Percentiles rank a stretch among this genome's conserved stretches.
Conservation (phyloP, 1,284 basidiomycete genomes). For the Ceratobasidium sp. region DNA sequence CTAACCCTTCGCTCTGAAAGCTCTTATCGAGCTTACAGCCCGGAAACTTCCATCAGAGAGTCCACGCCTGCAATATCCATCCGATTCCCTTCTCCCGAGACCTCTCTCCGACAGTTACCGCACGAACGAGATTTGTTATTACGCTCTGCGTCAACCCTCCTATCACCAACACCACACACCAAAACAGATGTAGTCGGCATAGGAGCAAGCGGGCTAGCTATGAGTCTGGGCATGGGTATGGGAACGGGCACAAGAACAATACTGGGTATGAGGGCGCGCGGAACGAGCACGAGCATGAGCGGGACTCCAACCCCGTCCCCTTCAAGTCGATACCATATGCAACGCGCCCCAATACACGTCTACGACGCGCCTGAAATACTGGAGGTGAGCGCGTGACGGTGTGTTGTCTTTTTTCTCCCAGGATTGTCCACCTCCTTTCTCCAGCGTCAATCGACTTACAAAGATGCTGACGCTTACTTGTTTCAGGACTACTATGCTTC, state of each 20-base stretch:
- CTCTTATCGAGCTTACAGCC: conserved; percentile 2
- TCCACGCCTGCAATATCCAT: conserved; percentile 1
- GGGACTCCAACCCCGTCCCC: conserved; percentile 13
- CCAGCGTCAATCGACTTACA: not conserved
- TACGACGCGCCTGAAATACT: conserved; percentile 39
- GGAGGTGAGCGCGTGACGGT: conserved; percentile 22
- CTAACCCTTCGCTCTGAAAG: not conserved
- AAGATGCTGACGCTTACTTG: not conserved
- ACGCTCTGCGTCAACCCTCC: conserved; percentile 25
- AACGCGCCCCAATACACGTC: conserved; percentile 34
- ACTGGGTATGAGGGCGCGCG: too few species aligned
- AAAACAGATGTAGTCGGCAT: not conserved
- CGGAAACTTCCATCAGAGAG: not conserved
- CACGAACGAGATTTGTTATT: conserved; percentile 29
- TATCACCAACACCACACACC: conserved; percentile 4
- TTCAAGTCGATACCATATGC: conserved; percentile 37
- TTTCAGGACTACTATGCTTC: conserved; percentile 38
- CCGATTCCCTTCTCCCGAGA: not conserved
- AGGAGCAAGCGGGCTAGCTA: conserved; percentile 27
- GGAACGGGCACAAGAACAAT: not conserved
- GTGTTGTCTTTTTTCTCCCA: conserved; percentile 5
- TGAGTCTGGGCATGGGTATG: conserved; percentile 25
- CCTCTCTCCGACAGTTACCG: conserved; percentile 25
- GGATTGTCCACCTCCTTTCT: not conserved
- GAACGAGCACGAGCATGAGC: too few species aligned